Base-by-base conservation (phyloP, 164 flowering plant species). In the Umbellularia californica region DNA sequence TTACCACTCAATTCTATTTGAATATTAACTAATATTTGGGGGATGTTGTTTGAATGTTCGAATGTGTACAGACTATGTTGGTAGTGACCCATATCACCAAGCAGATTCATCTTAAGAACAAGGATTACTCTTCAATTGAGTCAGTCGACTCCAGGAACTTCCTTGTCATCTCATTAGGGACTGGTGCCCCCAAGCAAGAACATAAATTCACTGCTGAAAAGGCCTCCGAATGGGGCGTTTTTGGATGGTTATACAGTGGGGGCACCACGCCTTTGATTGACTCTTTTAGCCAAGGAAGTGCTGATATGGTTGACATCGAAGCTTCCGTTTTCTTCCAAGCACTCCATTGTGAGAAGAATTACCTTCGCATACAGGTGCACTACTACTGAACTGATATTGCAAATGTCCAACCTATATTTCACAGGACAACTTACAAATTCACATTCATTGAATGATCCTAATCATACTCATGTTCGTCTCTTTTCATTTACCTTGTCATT, bases 251-350 rank as follows among this genome's bases (percentile, higher is more conserved):
- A 7, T 84, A 58, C 58, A 70, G 77, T 73, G 65, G 66, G 3
- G 87, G 88, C 2, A 24, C 70, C 22, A 77, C 82, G 1, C 91
- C 90, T 0, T 69, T 89, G n/a, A 13, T 89, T 1, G 88, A 87
- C 4, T 9, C 80, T 13, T 87, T 41, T 68, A 47, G 58, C 23
- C 81, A 82, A 55, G 89, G 88, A 24, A 87, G 89, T 68, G 76
- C 87, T 0, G 90, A 89, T 70, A 77, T 89, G 86, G 90, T 89
- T 30, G 90, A 89, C 75, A 81, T 81, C 35, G 88, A 88, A 50
- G 71, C 81, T 17, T 85, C 89, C 3, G 75, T 84, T 25, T 60
- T 84, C 51, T 89, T 87, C 76, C 85, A 86, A 66, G 67, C 84
- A 15, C 72, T 70, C 58, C 71, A 75, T 28, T 50, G 76, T 15